phyloP scores from a whole-genome alignment of 2,329 filamentous ascomycete genomes.

The Colletotrichum acutatum region DNA sequence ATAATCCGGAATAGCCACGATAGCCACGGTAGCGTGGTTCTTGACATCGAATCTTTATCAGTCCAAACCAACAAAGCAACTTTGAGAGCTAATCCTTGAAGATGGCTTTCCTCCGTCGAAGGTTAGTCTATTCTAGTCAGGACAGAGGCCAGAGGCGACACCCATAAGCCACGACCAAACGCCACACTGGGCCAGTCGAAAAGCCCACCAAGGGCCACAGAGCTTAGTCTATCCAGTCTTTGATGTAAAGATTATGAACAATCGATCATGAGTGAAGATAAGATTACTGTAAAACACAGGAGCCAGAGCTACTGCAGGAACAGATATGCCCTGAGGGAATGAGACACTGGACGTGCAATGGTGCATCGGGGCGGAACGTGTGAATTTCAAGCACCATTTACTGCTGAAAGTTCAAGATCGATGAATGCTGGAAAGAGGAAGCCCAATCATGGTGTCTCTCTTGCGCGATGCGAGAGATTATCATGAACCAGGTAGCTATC shows the following conservation, averaged over 20 bases:
- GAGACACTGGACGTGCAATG: neutral
- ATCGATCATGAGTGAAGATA: neutral
- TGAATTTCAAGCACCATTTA: neutral
- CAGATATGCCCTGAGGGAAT: neutral
- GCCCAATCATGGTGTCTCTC: neutral
- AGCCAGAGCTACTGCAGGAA: neutral
- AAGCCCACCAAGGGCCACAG: neutral
- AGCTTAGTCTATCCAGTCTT: neutral
- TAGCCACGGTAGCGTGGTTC: neutral
- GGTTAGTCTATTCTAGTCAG: neutral
- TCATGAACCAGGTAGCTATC: too few relatives aligned
- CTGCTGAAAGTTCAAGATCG: neutral
- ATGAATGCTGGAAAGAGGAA: neutral
- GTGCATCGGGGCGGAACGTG: neutral
- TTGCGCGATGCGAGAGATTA: too few relatives aligned
- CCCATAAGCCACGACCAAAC: neutral
- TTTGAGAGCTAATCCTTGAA: neutral
- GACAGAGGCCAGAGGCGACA: neutral
- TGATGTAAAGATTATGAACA: neutral
- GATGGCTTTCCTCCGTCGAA: neutral
- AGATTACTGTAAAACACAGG: neutral
- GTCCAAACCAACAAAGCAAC: neutral
- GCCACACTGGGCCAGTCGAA: neutral
- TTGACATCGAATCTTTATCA: neutral
- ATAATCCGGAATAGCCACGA: neutral